These are phyloP conservation scores for Fomes fomentarius DNA, from an alignment of 1,284 basidiomycete species.

Conservation along the genomic window DNA sequence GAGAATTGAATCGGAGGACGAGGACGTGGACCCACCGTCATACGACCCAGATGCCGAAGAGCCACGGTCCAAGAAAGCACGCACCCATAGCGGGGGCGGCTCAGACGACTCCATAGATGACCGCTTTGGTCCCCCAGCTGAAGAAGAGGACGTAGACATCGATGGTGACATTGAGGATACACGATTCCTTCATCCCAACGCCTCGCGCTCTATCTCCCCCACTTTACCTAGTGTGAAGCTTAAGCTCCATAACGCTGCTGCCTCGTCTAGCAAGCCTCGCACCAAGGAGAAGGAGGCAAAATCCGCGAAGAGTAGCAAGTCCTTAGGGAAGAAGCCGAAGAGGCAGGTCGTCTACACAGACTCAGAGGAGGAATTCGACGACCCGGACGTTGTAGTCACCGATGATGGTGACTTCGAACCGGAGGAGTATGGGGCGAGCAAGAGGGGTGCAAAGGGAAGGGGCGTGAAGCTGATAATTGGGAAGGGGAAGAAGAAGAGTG, in stretches of 20 bases:
- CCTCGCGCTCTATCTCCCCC: constrained; percentile 21
- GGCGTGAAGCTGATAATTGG: constrained; percentile 24
- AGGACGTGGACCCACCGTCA: constrained; percentile 2
- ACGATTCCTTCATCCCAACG: constrained; percentile 15
- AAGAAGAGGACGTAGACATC: constrained; percentile 27
- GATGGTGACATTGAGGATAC: constrained; percentile 30
- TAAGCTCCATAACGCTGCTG: constrained; percentile 1
- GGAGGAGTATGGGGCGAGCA: constrained; percentile 23
- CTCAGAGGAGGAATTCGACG: constrained; percentile 24
- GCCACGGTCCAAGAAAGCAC: constrained; percentile 21
- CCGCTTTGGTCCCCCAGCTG: constrained; percentile 24
- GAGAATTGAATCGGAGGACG: constrained; percentile 26
- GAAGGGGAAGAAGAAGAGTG: constrained; percentile 16
- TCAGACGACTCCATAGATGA: constrained; percentile 16
- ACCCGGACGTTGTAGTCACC: constrained; percentile 13
- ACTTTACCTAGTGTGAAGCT: constrained; percentile 4
- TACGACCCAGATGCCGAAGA: constrained; percentile 7
- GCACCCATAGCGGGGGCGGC: constrained; percentile 5
- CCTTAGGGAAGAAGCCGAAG: constrained; percentile 18
- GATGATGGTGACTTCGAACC: constrained; percentile 28
- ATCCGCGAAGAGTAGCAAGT: constrained; percentile 14
- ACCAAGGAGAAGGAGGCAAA: constrained; percentile 16
- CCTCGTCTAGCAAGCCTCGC: constrained; percentile 15
- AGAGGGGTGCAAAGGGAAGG: constrained; percentile 19
- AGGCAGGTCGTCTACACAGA: constrained; percentile 28